Evolutionary conservation across 202 grass and related monocot species (phyloP).

Genomic region (Schoenoplectus tabernaemontani): DNA sequence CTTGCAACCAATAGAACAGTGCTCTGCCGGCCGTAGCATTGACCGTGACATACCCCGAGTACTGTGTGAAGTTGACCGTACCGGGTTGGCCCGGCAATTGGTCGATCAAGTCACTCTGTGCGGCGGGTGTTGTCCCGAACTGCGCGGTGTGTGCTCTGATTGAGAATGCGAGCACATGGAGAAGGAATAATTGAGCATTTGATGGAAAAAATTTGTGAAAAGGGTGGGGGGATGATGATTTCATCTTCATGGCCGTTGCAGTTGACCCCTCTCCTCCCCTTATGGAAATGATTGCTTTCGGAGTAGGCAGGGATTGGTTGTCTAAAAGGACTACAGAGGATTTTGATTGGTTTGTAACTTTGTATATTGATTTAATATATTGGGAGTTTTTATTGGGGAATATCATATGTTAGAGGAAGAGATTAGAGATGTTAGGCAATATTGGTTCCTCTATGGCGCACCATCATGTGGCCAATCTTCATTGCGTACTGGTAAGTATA

Average conservation of each 20-base stretch:
- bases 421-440: background rate
- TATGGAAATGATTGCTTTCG: slow-evolving; percentile 1
- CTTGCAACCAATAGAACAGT: slow-evolving; percentile 73
- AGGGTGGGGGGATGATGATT: slow-evolving; percentile 4
- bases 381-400: background rate
- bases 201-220: background rate
- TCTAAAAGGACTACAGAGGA: background rate
- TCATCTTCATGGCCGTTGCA: background rate
- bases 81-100: slow-evolving; percentile 44
- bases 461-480: background rate
- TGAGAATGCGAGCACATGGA: background rate
- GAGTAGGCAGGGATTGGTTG: background rate
- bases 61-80: slow-evolving; percentile 54
- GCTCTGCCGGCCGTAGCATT: slow-evolving; percentile 36
- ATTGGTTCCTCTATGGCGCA: slow-evolving; percentile 4
- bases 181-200: background rate
- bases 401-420: background rate
- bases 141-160: background rate
- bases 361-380: background rate
- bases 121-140: background rate
- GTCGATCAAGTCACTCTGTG: slow-evolving; percentile 29
- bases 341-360: slow-evolving; percentile 12
- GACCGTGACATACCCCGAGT: slow-evolving; percentile 66
- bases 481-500: no score
- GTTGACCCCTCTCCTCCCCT: background rate